Evolutionary conservation across 1,284 basidiomycete genomes (phyloP).

Genomic region (Ganoderma resinaceum): DNA sequence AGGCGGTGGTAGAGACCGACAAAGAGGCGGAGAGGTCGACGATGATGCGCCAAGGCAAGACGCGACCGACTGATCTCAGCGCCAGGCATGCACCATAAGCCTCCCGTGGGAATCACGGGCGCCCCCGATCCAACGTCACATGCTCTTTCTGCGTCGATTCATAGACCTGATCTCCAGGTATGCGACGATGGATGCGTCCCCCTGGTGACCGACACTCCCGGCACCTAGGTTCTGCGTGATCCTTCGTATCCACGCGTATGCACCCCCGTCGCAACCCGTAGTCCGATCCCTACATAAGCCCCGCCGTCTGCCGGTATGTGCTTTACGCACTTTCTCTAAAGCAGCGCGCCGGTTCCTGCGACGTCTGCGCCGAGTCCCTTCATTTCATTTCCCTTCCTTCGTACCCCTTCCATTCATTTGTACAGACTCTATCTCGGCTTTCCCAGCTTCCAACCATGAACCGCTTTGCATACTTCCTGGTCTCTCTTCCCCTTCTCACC

Average conservation of each 20-base stretch:
- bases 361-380: slow-evolving; percentile 14
- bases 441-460: slow-evolving; percentile 45
- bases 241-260: slow-evolving; percentile 26
- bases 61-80: not conserved
- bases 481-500: slow-evolving; percentile 49
- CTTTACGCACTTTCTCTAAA: slow-evolving; percentile 22
- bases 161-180: slow-evolving; percentile 4
- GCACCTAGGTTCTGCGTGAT: slow-evolving; percentile 19
- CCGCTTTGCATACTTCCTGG: slow-evolving; percentile 45
- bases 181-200: slow-evolving; percentile 23
- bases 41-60: not conserved
- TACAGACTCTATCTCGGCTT: slow-evolving; percentile 31
- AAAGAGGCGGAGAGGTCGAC: not conserved
- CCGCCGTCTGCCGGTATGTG: not conserved
- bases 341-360: slow-evolving; percentile 30
- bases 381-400: slow-evolving; percentile 28
- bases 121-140: not conserved
- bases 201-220: slow-evolving; percentile 31
- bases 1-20: not conserved
- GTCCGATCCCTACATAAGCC: slow-evolving; percentile 24
- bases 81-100: not conserved
- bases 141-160: slow-evolving; percentile 1
- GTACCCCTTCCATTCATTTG: slow-evolving; percentile 34
- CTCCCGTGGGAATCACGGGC: not conserved
- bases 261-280: not conserved